Evolutionary conservation across 805 yeast genomes (phyloP), one percentile per base, ranked within the genome.

Genomic region (Yarrowia hollandica): DNA sequence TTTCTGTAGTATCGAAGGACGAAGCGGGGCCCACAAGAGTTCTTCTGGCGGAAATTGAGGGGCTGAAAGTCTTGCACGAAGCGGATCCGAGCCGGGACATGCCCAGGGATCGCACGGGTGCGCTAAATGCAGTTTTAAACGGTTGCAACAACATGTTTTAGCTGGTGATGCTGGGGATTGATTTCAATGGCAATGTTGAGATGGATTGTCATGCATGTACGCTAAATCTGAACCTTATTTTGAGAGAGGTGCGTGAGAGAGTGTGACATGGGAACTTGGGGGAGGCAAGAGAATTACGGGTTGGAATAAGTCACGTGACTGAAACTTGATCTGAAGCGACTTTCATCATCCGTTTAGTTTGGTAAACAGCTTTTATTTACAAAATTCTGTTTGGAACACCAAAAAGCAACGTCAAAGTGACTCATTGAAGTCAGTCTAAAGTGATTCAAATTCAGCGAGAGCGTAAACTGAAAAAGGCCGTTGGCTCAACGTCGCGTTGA

Each of bases 1-100:
- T 66, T 5, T 46, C 60, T 18, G 60, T 60, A 28, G 28, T 57
- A 5, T 42, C 25, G 11, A 58, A 39, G 18, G 62, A 21, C 2
- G 62, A 57, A 19, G 41, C 56, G 3, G 25, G 58, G 1, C 58
- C 58, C 4, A 52, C 34, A 2, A 52, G 58, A 1, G 44, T 35
- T 10, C 58, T 44, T 14, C 16, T 16, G 34, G 58, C 6, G 25
- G 22, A 9, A 3, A 31, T 7, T 1, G 19, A 10, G 26, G 55
- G 28, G 3, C 14, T n/a, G 12, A 30, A 2, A 19, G 35, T 6
- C 7, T 18, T 18, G 4, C 9, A 5, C 6, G 46, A 25, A 5
- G 7, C 21, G 5, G 15, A 2, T 10, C 31, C 25, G 18, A 44
- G 25, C 16, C 52, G 15, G 3, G 35, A 4, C 52, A 44, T 44